Evolutionary conservation across 768 basidiomycete genomes (phyloP).

Genomic region (Lentinula detonsa): DNA sequence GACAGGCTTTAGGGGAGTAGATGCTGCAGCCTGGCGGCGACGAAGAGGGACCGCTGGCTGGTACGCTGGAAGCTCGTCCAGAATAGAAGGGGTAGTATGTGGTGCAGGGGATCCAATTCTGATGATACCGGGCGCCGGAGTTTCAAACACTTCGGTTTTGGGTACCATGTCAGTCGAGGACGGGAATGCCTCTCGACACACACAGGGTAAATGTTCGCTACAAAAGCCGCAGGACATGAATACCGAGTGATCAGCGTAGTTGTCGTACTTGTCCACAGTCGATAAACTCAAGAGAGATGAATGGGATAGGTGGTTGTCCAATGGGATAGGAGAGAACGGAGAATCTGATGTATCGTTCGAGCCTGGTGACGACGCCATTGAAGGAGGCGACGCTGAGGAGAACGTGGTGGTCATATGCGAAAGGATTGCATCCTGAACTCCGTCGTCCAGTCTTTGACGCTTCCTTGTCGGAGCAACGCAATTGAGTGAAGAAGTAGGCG

Average conservation of each 20-base stretch:
- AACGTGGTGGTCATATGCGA: conserved; percentile 28
- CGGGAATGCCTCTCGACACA: conserved; percentile 68
- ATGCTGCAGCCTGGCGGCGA: not conserved
- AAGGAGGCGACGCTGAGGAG: conserved; percentile 37
- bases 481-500: conserved; percentile 25
- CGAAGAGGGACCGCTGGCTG: conserved; percentile 61
- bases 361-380: conserved; percentile 48
- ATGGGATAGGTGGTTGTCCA: conserved; percentile 22
- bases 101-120: conserved; percentile 17
- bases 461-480: conserved; percentile 27
- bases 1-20: conserved; percentile 36
- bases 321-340: conserved; percentile 24
- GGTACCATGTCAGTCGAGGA: conserved; percentile 25
- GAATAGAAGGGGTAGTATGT: conserved; percentile 43
- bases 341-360: conserved; percentile 28
- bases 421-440: conserved; percentile 24
- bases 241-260: conserved; percentile 14
- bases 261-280: conserved; percentile 20
- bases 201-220: conserved; percentile 59
- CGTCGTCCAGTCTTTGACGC: conserved; percentile 16
- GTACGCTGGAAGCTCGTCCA: conserved; percentile 74
- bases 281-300: conserved; percentile 26
- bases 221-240: conserved; percentile 71
- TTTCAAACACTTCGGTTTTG: conserved; percentile 19
- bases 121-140: conserved; percentile 10